These are phyloP conservation scores for Aspergillus sp. DNA, from an alignment of 2,329 filamentous ascomycete species.

Conservation along the genomic window DNA sequence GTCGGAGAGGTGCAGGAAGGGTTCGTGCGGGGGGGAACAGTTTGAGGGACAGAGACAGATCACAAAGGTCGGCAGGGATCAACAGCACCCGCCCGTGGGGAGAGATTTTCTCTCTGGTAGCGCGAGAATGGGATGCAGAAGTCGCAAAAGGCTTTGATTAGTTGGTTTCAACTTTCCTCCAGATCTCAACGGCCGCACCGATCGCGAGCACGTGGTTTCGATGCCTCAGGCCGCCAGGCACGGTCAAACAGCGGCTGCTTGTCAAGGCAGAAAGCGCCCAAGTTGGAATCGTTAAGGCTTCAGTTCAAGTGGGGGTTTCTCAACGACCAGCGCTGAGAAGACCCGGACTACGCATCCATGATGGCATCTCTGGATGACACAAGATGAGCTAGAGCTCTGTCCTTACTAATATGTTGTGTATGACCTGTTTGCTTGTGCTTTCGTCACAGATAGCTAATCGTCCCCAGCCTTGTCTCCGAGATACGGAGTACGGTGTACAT, in stretches of 20 bases:
- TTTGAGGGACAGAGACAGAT: slow-evolving; percentile 1
- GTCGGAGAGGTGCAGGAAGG: slow-evolving; percentile 9
- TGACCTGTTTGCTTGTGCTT: neutral
- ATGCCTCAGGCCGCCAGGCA: slow-evolving; percentile 7
- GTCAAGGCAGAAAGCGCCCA: neutral
- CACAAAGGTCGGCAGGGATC: slow-evolving; percentile 7
- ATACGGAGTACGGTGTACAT: neutral
- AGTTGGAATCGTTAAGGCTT: neutral
- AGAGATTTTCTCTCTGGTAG: slow-evolving; percentile 1
- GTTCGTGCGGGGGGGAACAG: neutral
- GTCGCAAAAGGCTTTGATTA: neutral
- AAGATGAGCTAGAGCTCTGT: neutral
- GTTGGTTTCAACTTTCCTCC: neutral
- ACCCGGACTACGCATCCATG: neutral
- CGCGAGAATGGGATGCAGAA: slow-evolving; percentile 6
- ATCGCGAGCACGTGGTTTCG: neutral
- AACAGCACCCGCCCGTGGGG: slow-evolving; percentile 12
- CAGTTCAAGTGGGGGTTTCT: neutral
- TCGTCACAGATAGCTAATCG: slow-evolving; percentile 6
- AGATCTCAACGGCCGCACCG: neutral
- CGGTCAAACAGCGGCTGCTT: too few relatives aligned
- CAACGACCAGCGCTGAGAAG: neutral
- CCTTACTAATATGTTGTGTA: neutral
- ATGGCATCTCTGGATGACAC: neutral
- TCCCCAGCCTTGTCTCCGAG: neutral